Conservation (phyloP, 306 rosid species). For the Astragalus glycyphyllos region DNA sequence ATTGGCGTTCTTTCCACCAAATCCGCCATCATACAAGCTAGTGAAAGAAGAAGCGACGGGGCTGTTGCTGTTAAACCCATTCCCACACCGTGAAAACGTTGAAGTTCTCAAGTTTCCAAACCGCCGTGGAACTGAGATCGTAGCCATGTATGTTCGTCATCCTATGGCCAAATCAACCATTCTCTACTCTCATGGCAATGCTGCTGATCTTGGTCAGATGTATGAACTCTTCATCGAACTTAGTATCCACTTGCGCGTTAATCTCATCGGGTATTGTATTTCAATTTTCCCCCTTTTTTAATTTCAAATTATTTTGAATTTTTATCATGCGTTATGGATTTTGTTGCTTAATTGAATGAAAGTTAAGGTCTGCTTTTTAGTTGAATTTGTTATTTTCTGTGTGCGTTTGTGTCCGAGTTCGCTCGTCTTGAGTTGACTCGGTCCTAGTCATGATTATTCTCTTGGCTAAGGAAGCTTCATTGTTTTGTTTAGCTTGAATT, state of each 20-base stretch:
- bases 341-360: background rate
- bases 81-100: conserved; percentile 79
- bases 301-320: background rate
- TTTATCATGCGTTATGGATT: background rate
- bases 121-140: conserved; percentile 82
- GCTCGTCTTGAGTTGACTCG: conserved; percentile 21
- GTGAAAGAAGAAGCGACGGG: conserved; percentile 59
- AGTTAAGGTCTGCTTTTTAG: background rate
- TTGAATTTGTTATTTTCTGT: background rate
- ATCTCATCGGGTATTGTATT: conserved; percentile 81
- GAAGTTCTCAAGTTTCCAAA: conserved; percentile 74
- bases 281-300: conserved; percentile 15
- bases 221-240: conserved; percentile 81
- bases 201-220: conserved; percentile 90
- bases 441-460: background rate
- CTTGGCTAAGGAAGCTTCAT: conserved; percentile 14
- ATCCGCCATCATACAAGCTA: conserved; percentile 79
- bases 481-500: conserved; percentile 5
- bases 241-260: conserved; percentile 76
- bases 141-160: conserved; percentile 75
- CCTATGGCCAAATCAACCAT: conserved; percentile 80
- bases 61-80: conserved; percentile 57
- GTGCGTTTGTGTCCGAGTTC: conserved; percentile 10
- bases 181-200: conserved; percentile 89
- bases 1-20: conserved; percentile 85